These are phyloP conservation scores for Syzygium jambos DNA, from an alignment of 345 rosid genomes.

Conservation along the genomic window DNA sequence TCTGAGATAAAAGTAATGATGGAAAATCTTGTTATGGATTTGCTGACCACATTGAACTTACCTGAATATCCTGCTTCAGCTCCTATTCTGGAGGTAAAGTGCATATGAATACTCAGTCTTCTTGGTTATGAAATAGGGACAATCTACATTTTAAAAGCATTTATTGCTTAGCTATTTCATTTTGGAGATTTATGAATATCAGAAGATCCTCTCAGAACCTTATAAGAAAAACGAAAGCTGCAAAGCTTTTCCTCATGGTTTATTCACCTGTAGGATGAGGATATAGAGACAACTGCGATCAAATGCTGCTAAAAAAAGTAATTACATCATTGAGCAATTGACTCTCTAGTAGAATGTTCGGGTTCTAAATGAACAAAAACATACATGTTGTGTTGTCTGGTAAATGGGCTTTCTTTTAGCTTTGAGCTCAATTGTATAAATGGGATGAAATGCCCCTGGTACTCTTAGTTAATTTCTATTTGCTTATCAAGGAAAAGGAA, in stretches of 20 bases:
- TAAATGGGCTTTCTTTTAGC: neutral
- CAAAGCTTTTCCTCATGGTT: neutral
- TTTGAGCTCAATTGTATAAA: neutral
- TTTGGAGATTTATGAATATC: neutral
- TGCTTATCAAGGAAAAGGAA: neutral
- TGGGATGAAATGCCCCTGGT: neutral
- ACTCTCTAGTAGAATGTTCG: neutral
- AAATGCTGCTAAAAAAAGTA: neutral
- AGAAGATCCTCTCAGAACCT: neutral
- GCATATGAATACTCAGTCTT: neutral
- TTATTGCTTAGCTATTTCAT: neutral
- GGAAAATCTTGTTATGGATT: slow-evolving; percentile 90
- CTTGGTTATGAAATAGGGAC: neutral
- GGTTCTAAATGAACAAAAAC: neutral
- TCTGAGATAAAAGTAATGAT: slow-evolving; percentile 82
- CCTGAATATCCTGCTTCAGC: slow-evolving; percentile 97
- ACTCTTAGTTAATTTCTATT: neutral
- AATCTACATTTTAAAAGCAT: neutral
- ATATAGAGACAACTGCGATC: neutral
- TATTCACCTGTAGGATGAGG: neutral
- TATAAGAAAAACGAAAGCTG: neutral
- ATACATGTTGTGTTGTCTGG: neutral
- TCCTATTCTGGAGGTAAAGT: slow-evolving; percentile 80
- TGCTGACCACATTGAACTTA: slow-evolving; percentile 80
- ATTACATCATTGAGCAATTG: neutral